Conservation (phyloP, 169 alveolate species). For the Cryptosporidium andersoni region DNA sequence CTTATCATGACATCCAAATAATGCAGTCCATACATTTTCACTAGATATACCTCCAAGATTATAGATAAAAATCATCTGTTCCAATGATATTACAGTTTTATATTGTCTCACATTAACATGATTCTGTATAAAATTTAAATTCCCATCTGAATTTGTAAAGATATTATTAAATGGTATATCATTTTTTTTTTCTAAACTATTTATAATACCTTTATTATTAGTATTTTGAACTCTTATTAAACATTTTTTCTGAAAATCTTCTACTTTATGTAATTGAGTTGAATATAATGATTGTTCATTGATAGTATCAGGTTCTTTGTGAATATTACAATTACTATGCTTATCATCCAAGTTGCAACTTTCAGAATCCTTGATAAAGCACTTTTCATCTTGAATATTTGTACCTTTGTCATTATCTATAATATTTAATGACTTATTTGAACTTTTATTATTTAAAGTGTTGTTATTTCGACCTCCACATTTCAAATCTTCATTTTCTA, state of each 20-base stretch:
- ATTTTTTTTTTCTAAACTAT: neutral
- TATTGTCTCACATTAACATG: neutral
- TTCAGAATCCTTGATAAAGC: no score
- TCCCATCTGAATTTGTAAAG: neutral
- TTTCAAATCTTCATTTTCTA: no score
- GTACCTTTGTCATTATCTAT: no score
- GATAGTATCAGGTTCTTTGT: no score
- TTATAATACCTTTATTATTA: neutral
- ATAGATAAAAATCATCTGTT: slow-evolving; percentile 25
- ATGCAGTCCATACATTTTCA: slow-evolving; percentile 68
- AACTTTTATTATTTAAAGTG: no score
- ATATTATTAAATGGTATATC: neutral
- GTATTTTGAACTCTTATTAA: neutral
- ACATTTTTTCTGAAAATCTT: neutral
- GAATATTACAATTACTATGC: no score
- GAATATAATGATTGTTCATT: no score
- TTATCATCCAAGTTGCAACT: no score
- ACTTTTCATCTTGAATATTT: no score
- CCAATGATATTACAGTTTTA: slow-evolving; percentile 23
- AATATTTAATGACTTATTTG: no score
- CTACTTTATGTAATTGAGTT: neutral
- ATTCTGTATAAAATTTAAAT: neutral
- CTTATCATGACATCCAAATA: slow-evolving; percentile 14
- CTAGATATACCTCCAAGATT: slow-evolving; percentile 44
- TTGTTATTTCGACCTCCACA: no score